Conservation (phyloP, 1,139 yeast genomes). For the Arxiozyma slooffiae region DNA sequence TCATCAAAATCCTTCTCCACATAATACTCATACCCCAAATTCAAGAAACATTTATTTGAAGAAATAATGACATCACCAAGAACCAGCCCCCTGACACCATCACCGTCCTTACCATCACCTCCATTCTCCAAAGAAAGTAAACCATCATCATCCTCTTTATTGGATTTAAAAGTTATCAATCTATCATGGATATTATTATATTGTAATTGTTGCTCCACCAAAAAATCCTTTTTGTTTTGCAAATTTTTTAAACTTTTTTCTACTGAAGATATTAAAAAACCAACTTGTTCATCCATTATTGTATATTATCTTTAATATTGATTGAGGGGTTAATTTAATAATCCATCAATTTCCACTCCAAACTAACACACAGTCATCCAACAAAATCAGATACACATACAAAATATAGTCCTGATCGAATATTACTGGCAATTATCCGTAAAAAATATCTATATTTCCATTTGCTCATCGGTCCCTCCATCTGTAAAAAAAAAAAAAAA, state of each 20-base stretch:
- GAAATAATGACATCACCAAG: slow-evolving; percentile 31
- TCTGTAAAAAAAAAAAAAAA: too few species aligned
- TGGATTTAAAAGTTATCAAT: slow-evolving; percentile 14
- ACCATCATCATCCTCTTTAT: slow-evolving; percentile 1
- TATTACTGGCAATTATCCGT: too few species aligned
- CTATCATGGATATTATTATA: slow-evolving; percentile 27
- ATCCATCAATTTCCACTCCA: too few species aligned
- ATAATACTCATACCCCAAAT: slow-evolving; percentile 54
- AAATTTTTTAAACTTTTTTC: slow-evolving; percentile 25
- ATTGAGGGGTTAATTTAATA: too few species aligned
- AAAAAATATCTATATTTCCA: too few species aligned
- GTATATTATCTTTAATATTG: not conserved
- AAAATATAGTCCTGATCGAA: too few species aligned
- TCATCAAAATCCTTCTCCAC: slow-evolving; percentile 38
- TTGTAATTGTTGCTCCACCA: slow-evolving; percentile 27
- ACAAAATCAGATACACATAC: too few species aligned
- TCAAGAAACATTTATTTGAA: slow-evolving; percentile 35
- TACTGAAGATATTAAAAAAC: slow-evolving; percentile 17
- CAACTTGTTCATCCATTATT: slow-evolving; percentile 7
- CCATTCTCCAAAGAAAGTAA: slow-evolving; percentile 3
- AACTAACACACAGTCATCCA: too few species aligned
- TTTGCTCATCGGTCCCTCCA: too few species aligned
- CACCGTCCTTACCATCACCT: slow-evolving; percentile 11
- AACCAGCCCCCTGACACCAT: slow-evolving; percentile 26
- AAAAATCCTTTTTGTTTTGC: slow-evolving; percentile 21